phyloP scores from a whole-genome alignment of 2,329 filamentous ascomycete genomes.

The Tolypocladium nubicola region DNA sequence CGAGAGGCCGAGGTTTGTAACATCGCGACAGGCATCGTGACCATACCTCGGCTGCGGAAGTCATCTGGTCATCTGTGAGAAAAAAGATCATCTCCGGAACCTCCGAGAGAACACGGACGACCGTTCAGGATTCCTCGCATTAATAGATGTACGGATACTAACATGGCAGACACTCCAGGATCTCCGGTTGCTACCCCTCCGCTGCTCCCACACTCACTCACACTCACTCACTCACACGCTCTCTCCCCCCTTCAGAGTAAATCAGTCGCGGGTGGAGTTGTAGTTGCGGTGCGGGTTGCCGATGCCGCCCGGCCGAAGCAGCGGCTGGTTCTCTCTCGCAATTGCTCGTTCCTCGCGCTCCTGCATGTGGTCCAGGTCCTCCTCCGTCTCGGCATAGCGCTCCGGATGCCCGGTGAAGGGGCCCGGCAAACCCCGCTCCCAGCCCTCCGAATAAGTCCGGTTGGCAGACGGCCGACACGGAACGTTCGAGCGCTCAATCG shows the following conservation, averaged over 20 bases:
- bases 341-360: constrained; percentile 41
- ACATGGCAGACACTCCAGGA: neutral
- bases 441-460: constrained; percentile 37
- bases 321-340: constrained; percentile 37
- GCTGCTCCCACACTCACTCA: neutral
- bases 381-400: constrained; percentile 39
- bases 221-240: neutral
- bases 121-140: neutral
- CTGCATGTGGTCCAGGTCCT: constrained; percentile 38
- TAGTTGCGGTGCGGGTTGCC: constrained; percentile 33
- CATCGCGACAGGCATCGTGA: neutral
- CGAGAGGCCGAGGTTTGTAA: neutral
- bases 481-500: constrained; percentile 13
- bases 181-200: neutral
- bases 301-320: constrained; percentile 39
- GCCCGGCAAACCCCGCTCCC: constrained; percentile 39
- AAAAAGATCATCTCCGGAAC: no score
- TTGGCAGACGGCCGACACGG: constrained; percentile 25
- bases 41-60: neutral
- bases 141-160: neutral
- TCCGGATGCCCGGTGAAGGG: constrained; percentile 42
- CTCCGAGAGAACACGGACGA: neutral
- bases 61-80: neutral
- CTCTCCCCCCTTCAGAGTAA: neutral
- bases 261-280: constrained; percentile 17